A percentile compares a stretch with the other conserved stretches of the same genome.
phyloP scores from a whole-genome alignment of 2,329 filamentous ascomycete species.

The Trichoderma breve region DNA sequence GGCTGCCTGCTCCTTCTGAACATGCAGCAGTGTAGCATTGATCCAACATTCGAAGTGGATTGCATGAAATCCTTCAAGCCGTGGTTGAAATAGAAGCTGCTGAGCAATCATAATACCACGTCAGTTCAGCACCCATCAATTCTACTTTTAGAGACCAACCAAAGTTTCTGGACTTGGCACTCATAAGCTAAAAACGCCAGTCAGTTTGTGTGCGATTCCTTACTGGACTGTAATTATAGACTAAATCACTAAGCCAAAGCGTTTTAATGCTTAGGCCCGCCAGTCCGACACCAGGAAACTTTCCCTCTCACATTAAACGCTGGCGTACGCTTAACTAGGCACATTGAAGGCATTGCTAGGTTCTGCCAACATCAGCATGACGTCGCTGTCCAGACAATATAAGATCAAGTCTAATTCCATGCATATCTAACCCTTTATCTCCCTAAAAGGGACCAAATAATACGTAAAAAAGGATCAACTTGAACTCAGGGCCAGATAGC shows the following conservation, averaged over 20 bases:
- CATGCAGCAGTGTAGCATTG: neutral
- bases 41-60: neutral
- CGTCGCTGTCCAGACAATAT: neutral
- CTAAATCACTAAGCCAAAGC: neutral
- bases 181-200: neutral
- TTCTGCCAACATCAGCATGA: neutral
- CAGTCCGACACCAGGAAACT: neutral
- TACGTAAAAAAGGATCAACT: neutral
- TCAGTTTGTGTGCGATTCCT: neutral
- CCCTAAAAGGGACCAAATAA: neutral
- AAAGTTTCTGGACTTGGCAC: neutral
- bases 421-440: neutral
- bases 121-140: neutral
- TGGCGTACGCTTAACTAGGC: neutral
- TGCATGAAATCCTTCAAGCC: neutral
- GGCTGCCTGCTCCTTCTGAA: neutral
- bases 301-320: neutral
- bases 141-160: neutral
- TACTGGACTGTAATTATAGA: neutral
- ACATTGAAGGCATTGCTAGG: neutral
- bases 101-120: neutral
- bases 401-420: neutral
- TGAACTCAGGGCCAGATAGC: neutral
- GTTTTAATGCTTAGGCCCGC: neutral
- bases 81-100: neutral